phyloP scores from a whole-genome alignment of 768 basidiomycete genomes.

The Cyathus striatus region DNA sequence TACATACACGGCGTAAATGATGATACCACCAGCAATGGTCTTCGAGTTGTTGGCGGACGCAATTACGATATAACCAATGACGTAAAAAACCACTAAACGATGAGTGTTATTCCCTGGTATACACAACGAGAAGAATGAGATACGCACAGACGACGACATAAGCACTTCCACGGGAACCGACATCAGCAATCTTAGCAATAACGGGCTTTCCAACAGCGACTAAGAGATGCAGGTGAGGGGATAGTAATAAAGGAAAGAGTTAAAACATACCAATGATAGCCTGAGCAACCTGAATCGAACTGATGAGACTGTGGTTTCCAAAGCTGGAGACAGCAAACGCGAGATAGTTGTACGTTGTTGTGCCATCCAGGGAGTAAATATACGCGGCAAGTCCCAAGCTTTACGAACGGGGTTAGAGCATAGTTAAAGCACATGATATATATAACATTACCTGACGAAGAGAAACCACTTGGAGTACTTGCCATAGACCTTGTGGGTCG shows the following conservation, averaged over 20 bases:
- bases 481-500: slow-evolving; percentile 45
- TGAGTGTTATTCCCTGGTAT: not conserved
- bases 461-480: slow-evolving; percentile 54
- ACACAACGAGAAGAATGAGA: not conserved
- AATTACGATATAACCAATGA: slow-evolving; percentile 50
- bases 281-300: slow-evolving; percentile 50
- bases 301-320: slow-evolving; percentile 46
- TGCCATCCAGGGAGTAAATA: slow-evolving; percentile 70
- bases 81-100: slow-evolving; percentile 51
- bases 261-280: slow-evolving; percentile 43
- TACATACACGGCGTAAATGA: slow-evolving; percentile 50
- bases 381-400: slow-evolving; percentile 66
- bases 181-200: slow-evolving; percentile 71
- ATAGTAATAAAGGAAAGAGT: not conserved
- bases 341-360: slow-evolving; percentile 66
- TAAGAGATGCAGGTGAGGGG: slow-evolving; percentile 3
- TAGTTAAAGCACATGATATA: slow-evolving; percentile 7
- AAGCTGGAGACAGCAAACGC: slow-evolving; percentile 51
- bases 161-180: slow-evolving; percentile 60
- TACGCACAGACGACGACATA: slow-evolving; percentile 53
- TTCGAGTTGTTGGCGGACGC: slow-evolving; percentile 41
- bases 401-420: not conserved
- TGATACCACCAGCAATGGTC: slow-evolving; percentile 47
- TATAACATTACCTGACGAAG: slow-evolving; percentile 43
- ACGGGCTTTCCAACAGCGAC: slow-evolving; percentile 56